Evolutionary conservation across 2,329 filamentous ascomycete species (phyloP).

Genomic region (Hypoxylon rubiginosum): DNA sequence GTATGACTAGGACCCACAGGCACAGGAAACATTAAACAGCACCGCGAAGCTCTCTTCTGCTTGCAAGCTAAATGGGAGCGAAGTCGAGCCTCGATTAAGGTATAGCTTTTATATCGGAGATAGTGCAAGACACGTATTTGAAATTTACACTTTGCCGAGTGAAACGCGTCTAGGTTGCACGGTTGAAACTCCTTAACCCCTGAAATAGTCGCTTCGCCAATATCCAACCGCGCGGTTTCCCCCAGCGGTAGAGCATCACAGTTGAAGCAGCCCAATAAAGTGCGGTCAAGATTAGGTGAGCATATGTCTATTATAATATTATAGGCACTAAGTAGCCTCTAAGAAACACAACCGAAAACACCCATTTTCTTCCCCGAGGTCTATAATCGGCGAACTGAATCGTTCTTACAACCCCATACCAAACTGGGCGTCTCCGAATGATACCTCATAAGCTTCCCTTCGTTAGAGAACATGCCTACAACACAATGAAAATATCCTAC

Average conservation of each 20-base stretch:
- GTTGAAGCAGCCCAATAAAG: neutral
- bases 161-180: no score
- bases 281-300: neutral
- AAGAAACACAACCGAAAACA: neutral
- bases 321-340: neutral
- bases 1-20: constrained; percentile 43
- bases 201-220: neutral
- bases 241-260: neutral
- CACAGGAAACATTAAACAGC: constrained; percentile 23
- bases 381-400: neutral
- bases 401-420: neutral
- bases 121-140: neutral
- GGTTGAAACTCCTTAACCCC: no score
- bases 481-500: neutral
- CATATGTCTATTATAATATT: constrained; percentile 11
- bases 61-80: neutral
- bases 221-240: neutral
- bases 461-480: neutral
- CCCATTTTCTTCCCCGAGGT: neutral
- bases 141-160: neutral
- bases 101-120: neutral
- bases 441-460: neutral
- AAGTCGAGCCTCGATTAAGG: no score
- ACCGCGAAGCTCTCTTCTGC: neutral
- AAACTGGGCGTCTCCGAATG: neutral